Conservation (phyloP, 352 stramenopile genomes). For the Globisporangium emineosum region DNA sequence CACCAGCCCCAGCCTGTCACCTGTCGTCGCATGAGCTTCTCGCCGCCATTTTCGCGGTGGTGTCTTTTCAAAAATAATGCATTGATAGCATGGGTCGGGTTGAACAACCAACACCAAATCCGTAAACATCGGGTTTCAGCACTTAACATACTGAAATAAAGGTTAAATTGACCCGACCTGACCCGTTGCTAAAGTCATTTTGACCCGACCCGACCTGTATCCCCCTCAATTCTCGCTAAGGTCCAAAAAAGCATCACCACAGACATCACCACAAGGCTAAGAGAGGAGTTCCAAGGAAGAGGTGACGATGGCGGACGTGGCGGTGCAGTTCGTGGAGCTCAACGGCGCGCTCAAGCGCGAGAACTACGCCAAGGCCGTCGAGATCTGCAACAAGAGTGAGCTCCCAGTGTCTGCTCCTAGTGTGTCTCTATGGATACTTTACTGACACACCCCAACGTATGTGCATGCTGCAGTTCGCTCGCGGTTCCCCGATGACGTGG, state of each 20-base stretch:
- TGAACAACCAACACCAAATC: background rate
- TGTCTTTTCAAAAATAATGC: slow-evolving; percentile 9
- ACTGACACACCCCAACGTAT: background rate
- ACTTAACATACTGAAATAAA: background rate
- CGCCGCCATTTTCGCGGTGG: slow-evolving; percentile 6
- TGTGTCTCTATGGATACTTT: background rate
- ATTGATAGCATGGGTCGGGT: background rate
- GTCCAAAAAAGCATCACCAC: slow-evolving; percentile 8
- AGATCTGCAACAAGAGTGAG: slow-evolving; percentile 88
- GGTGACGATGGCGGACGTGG: slow-evolving; percentile 26
- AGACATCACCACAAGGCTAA: background rate
- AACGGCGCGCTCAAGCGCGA: slow-evolving; percentile 69
- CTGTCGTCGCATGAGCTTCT: background rate
- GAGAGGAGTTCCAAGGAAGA: background rate
- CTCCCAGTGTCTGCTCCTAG: background rate
- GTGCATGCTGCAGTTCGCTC: slow-evolving; percentile 48
- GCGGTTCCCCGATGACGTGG: slow-evolving; percentile 64
- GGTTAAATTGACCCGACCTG: background rate
- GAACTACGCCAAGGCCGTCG: slow-evolving; percentile 73
- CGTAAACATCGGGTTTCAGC: background rate
- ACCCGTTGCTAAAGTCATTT: background rate
- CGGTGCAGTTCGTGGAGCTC: slow-evolving; percentile 73
- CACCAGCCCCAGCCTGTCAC: background rate
- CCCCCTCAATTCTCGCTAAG: background rate
- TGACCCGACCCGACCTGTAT: background rate